Evolutionary conservation across 768 basidiomycete genomes (phyloP).

Genomic region (Ephemerocybe angulata): DNA sequence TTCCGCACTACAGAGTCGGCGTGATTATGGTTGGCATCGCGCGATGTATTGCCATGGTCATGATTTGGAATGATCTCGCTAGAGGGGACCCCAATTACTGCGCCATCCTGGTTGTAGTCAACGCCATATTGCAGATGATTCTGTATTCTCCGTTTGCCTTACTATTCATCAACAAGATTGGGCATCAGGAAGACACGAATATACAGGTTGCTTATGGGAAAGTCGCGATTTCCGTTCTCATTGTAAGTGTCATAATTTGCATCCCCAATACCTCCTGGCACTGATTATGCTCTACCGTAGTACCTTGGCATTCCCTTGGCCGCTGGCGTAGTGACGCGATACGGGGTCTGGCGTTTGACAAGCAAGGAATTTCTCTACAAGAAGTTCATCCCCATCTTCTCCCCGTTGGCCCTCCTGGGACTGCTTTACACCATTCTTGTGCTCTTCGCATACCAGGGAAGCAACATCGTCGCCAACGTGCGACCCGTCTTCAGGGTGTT

Average conservation of each 20-base stretch:
- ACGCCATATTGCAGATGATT: slow-evolving; percentile 74
- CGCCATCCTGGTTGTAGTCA: slow-evolving; percentile 76
- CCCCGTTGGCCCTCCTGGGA: slow-evolving; percentile 67
- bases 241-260: slow-evolving; percentile 43
- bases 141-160: slow-evolving; percentile 73
- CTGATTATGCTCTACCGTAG: slow-evolving; percentile 29
- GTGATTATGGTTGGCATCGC: slow-evolving; percentile 82
- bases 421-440: slow-evolving; percentile 79
- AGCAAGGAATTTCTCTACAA: slow-evolving; percentile 48
- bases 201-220: slow-evolving; percentile 53
- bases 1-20: slow-evolving; percentile 69
- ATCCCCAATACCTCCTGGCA: background rate
- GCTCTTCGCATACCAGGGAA: slow-evolving; percentile 67
- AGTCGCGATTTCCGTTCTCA: slow-evolving; percentile 65
- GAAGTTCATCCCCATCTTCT: slow-evolving; percentile 65
- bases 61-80: slow-evolving; percentile 80
- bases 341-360: slow-evolving; percentile 41
- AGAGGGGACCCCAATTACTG: slow-evolving; percentile 68
- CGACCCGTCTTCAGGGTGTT: slow-evolving; percentile 77
- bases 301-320: slow-evolving; percentile 81
- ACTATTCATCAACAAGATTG: slow-evolving; percentile 70
- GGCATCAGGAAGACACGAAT: slow-evolving; percentile 27
- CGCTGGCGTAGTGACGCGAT: slow-evolving; percentile 70
- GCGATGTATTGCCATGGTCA: slow-evolving; percentile 70
- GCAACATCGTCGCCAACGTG: slow-evolving; percentile 69